Evolutionary conservation across 768 basidiomycete genomes (phyloP).

Genomic region (Boletus edulis): DNA sequence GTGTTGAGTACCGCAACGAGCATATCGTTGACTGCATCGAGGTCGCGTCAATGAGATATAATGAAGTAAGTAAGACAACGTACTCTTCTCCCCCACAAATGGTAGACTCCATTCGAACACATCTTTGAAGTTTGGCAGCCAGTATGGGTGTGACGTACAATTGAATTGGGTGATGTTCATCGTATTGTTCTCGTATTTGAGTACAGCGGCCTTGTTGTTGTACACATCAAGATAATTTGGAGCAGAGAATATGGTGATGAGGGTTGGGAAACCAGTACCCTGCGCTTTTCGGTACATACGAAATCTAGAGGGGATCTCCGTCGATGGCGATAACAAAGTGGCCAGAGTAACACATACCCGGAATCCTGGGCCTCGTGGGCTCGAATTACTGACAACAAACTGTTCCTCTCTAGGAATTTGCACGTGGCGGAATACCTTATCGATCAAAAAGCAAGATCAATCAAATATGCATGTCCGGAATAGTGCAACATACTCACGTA

Average conservation of each 20-base stretch:
- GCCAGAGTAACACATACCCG: slow-evolving; percentile 51
- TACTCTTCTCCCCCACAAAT: slow-evolving; percentile 96
- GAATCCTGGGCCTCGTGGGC: slow-evolving; percentile 98
- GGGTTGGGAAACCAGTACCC: slow-evolving; percentile 90
- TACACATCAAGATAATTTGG: slow-evolving; percentile 97
- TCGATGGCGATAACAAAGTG: neutral
- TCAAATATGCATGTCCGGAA: neutral
- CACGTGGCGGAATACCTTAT: slow-evolving; percentile 82
- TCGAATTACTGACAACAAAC: slow-evolving; percentile 87
- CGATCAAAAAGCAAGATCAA: neutral
- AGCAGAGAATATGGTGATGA: slow-evolving; percentile 97
- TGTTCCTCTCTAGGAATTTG: slow-evolving; percentile 90
- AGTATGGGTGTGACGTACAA: slow-evolving; percentile 81
- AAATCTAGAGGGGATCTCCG: slow-evolving; percentile 45
- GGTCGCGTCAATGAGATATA: neutral
- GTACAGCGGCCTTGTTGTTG: slow-evolving; percentile 93
- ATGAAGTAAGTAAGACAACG: slow-evolving; percentile 24
- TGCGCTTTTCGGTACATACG: slow-evolving; percentile 95
- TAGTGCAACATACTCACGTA: slow-evolving; percentile 43
- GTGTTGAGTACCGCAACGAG: slow-evolving; percentile 93
- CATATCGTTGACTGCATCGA: slow-evolving; percentile 87
- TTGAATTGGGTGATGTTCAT: slow-evolving; percentile 93
- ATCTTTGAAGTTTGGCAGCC: slow-evolving; percentile 97
- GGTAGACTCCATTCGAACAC: slow-evolving; percentile 98
- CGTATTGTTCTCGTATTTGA: slow-evolving; percentile 96